Base-by-base conservation (phyloP, 768 basidiomycete genomes). In the Rhizopogon vinicolor region DNA sequence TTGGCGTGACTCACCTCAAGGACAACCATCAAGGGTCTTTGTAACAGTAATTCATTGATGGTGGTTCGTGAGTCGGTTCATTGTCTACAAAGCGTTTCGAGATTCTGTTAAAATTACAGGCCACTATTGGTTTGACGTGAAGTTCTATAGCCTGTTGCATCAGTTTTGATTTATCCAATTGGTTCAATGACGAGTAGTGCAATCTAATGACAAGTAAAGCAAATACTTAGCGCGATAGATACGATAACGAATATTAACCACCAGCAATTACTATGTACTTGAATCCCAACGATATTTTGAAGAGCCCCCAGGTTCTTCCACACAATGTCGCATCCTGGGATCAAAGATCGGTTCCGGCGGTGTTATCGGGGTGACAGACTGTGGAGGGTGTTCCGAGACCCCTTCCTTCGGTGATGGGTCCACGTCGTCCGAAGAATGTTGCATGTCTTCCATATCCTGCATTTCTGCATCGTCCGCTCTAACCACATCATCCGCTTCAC, bases 401-500 rank as follows among this genome's bases (percentile, higher is more conserved):
- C 69, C 69, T 56, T 68, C 68, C 60, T 68, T 72, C 16, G 69
- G 70, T 6, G 70, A 71, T 13, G 66, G 66, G 58, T 64, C 66
- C 39, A 40, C 51, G 42, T 68, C 65, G 55, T 72, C 58, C 3
- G 65, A 57, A 44, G 72, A 70, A 18, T 66, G 68, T 29, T 66
- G 66, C 22, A 58, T 54, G 48, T 63, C 61, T 57, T 54, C 59
- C 19, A 57, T 7, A 18, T 44, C 62, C 9, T 65, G 59, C 43
- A 57, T 58, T 4, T 54, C 59, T 3, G 57, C 60, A 19, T 63
- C 65, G 12, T 52, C 63, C n/a, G 63, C 56, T 19, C 28, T 52
- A 12, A 51, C 58, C 6, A 31, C 52, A 14, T 70, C 62, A 35
- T 46, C 60, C 6, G 69, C 68, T 22, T 73, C 74, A 29, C 68